These are phyloP conservation scores for Usnea hakonensis DNA, from an alignment of 495 filamentous ascomycete genomes.

Conservation along the genomic window DNA sequence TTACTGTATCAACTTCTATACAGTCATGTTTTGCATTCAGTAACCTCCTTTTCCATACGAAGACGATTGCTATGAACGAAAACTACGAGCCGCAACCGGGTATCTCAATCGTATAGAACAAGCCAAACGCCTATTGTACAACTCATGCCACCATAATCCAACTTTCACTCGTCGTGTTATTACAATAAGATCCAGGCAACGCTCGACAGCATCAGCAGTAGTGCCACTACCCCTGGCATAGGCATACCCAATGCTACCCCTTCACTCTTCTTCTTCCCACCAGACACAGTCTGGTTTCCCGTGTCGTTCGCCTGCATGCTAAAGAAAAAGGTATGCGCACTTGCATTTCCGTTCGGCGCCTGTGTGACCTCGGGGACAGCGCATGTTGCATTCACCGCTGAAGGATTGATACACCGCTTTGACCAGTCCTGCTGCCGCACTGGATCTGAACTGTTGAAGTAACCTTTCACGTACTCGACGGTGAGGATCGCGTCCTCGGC, in stretches of 20 bases:
- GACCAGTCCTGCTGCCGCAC: slow-evolving; percentile 38
- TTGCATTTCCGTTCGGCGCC: slow-evolving; percentile 35
- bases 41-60: background rate
- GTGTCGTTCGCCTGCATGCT: slow-evolving; percentile 44
- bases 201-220: background rate
- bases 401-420: slow-evolving; percentile 40
- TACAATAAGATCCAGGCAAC: background rate
- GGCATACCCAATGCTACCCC: slow-evolving; percentile 5
- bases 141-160: background rate
- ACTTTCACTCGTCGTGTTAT: background rate
- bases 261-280: slow-evolving; percentile 14
- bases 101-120: background rate
- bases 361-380: slow-evolving; percentile 47
- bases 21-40: too few species aligned
- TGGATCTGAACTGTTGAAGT: slow-evolving; percentile 60
- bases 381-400: slow-evolving; percentile 42
- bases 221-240: background rate
- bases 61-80: background rate
- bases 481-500: slow-evolving; percentile 48
- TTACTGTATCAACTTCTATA: too few species aligned
- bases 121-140: background rate
- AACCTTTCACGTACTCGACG: slow-evolving; percentile 62
- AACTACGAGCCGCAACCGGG: background rate
- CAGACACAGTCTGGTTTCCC: slow-evolving; percentile 50
- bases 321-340: slow-evolving; percentile 51